Evolutionary conservation across 169 alveolate species (phyloP), one percentile per base, ranked within the genome.

Genomic region (Eimeria tenella): DNA sequence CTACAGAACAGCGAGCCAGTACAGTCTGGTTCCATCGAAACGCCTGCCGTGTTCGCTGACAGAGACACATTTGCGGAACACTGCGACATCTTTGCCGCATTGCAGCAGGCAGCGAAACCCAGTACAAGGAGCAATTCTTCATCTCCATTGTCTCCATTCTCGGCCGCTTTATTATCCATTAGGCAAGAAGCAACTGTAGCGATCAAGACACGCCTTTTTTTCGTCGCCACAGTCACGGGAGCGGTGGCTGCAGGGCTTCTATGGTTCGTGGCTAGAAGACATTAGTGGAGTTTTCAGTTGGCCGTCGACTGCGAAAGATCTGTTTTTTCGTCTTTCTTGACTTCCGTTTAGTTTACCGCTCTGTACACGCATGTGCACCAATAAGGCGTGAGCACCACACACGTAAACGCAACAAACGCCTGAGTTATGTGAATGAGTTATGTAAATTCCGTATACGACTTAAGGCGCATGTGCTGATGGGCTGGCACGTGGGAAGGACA

Each of bases 201-300:
- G 2, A 31, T 7, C 23, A 53, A 50, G 31, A n/a, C 15, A 23
- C 7, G 50, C 52, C 21, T 15, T n/a, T 7, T 7, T 21, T 21
- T 84, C 21, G 58, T 62, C 42, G 91, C 81, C 53, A 49, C 65
- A 4, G 91, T 62, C 7, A 77, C 63, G 31, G 90, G 13, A 25
- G 75, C 77, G 21, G 79, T 56, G 63, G 70, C 91, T 23, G 42
- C 63, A 42, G 91, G 79, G 50, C 65, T 84, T 42, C 7, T 58
- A 49, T 84, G 91, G 91, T 4, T 84, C 25, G 49, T 19, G 52
- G 81, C 63, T 56, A 53, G 91, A 31, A 53, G 91, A 62, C 79
- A 84, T 68, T 68, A 11, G 68, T 31, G 42, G 42, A 31, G 42
- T 31, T 31, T 31, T 31, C 42, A 31, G 42, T 31, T 31, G 42